Base-by-base conservation (phyloP, 1,284 basidiomycete genomes). In the Fomitiporia mediterranea region DNA sequence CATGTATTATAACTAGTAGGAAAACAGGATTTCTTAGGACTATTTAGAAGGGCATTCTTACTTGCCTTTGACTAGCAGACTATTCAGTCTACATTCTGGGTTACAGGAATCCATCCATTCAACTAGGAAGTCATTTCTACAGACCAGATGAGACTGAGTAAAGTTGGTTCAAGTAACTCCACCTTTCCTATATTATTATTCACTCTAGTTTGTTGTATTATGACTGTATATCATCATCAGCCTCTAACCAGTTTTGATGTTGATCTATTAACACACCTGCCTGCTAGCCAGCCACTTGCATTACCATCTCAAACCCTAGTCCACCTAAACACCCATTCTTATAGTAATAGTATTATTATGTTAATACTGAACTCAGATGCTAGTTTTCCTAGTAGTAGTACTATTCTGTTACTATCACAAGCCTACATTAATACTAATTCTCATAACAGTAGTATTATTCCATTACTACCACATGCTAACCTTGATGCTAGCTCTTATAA, bases 31-130 rank as follows among this genome's bases (percentile, higher is more conserved):
- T 70, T 70, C 48, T 52, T 55, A 2, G 48, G 38, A 13, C 55
- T 68, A 2, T 69, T 67, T 62, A 65, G 66, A 15, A 27, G 11
- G 3, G 68, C 66, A 23, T 66, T 60, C 57, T 52, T 61, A 0
- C 17, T 49, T 8, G 63, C 68, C 7, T 68, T 70, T 46, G 62
- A 57, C 0, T 34, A 23, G 2, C 58, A 56, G 5, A 65, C 62
- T 3, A 60, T 69, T 25, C 52, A 56, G 21, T 56, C 61, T 6
- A 67, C 71, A 0, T 73, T 72, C 55, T 21, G 46, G 28, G 64
- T 56, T 4, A 72, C 69, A 4, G 70, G 70, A 6, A 57, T 73
- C 21, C 52, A 65, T 50, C 71, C 68, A n/a, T 72, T 58, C 44
- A 56, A 62, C 47, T 60, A 35, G 19, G 55, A 56, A 19, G 42